Conservation (phyloP, 768 basidiomycete genomes). For the Kockovaella imperatae region DNA sequence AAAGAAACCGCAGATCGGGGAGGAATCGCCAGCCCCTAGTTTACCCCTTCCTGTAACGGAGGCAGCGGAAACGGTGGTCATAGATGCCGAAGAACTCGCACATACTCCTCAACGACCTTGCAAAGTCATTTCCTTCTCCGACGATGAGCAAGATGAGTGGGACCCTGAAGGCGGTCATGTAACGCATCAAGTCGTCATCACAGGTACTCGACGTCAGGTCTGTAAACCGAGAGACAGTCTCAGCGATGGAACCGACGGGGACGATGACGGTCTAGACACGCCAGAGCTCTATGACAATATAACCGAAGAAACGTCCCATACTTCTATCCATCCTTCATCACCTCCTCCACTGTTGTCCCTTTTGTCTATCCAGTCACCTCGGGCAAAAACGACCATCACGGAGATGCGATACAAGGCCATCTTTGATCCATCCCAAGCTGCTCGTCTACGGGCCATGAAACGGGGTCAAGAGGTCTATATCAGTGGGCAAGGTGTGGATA, state of each 20-base stretch:
- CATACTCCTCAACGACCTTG: neutral
- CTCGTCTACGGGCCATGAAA: conserved; percentile 13
- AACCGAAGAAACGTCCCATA: neutral
- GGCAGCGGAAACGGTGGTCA: neutral
- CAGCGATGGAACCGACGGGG: neutral
- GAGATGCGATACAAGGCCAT: conserved; percentile 26
- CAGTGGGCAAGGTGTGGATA: conserved; percentile 11
- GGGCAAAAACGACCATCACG: conserved; percentile 7
- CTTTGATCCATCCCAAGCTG: conserved; percentile 18
- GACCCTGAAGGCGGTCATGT: conserved; percentile 14
- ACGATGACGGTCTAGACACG: neutral
- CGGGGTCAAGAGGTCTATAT: conserved; percentile 27
- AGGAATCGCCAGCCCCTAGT: neutral
- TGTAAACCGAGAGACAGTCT: neutral
- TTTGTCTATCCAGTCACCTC: conserved; percentile 17
- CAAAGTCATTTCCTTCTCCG: conserved; percentile 13
- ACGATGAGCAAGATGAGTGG: conserved; percentile 30
- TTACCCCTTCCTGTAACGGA: no score
- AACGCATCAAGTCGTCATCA: conserved; percentile 19
- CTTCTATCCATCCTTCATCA: conserved; percentile 3
- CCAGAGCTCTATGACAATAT: neutral
- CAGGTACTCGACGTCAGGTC: conserved; percentile 6
- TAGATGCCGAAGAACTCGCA: neutral
- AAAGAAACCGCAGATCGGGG: neutral
- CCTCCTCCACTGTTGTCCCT: conserved; percentile 16